Evolutionary conservation across 1,139 yeast species (phyloP).

Genomic region (Yamadazyma sp.): DNA sequence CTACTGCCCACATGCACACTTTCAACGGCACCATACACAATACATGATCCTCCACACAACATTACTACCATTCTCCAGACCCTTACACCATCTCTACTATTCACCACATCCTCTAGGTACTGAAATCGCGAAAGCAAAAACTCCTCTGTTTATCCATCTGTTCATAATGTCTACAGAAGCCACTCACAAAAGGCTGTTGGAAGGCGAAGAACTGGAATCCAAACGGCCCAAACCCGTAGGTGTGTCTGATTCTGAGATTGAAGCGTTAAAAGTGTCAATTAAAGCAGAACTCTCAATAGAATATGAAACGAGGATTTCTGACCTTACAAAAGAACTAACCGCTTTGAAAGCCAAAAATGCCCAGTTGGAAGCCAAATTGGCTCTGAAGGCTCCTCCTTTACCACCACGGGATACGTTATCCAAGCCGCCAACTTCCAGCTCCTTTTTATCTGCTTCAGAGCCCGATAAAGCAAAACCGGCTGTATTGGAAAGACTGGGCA

Average conservation of each 20-base stretch:
- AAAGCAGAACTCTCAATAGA: constrained; percentile 17
- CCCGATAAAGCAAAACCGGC: constrained; percentile 5
- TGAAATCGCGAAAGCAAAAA: no score
- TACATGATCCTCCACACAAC: no score
- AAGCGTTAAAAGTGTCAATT: constrained; percentile 17
- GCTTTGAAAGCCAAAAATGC: constrained; percentile 16
- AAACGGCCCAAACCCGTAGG: constrained; percentile 4
- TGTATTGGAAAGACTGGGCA: constrained; percentile 6
- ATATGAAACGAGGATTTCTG: constrained; percentile 21
- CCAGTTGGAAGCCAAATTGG: constrained; percentile 4
- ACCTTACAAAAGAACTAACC: constrained; percentile 22
- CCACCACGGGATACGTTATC: constrained; percentile 13
- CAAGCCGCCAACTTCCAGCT: not conserved
- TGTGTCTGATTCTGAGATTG: constrained; percentile 4
- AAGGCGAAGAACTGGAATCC: constrained; percentile 2
- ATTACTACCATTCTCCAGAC: no score
- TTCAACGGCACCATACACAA: no score
- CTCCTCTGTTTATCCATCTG: no score
- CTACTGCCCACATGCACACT: no score
- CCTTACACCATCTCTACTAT: no score
- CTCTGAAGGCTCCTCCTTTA: constrained; percentile 14
- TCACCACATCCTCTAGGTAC: no score
- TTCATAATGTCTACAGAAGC: not conserved
- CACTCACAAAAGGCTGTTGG: constrained; percentile 6
- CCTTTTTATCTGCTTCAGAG: not conserved